Evolutionary conservation across 2,329 filamentous ascomycete genomes (phyloP), one percentile per base, ranked within the genome.

Genomic region (Stachybotrys echinatus): DNA sequence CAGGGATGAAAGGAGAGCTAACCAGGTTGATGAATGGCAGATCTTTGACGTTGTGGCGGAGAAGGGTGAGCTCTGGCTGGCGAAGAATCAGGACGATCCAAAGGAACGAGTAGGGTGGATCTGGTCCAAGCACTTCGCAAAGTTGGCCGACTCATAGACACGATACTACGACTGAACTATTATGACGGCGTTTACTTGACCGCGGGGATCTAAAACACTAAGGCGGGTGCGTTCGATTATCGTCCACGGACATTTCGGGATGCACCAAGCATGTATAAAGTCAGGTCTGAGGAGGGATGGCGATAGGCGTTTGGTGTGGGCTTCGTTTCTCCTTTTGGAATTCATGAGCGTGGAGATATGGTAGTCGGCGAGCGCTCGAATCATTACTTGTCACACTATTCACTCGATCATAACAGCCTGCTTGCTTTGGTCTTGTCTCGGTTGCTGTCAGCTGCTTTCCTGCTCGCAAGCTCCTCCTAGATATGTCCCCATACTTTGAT

Each of bases 41-140:
- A 89, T 92, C 55, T 92, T 92, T 62, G 88, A 92, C 71, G 87
- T 99, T 48, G 90, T 99, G 63, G 94, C 87, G 23, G 92, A 96
- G 69, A 96, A 96, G 67, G 94, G 94, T 55, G 94, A 99, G 74
- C 79, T 97, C 45, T 99, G 94, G 94, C 83, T 99, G 50, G 94
- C 94, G 48, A 90, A 90, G 68, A 99, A 99, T 65, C 94, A 99
- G 71, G 94, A 99, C 63, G 94, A 99, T 67, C 74, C 83, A 2
- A 77, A 75, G 12, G 81, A 87, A 56, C 79, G 84, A 56, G 85
- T 97, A 31, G 94, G 94, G 47, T 99, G 94, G 94, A 96, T 99
- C 61, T 99, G 94, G 94, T 95, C 92, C 61, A 96, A 96, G 69
- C 94, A 99, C 72, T 99, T 99, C 75, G 87, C 87, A 48, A 83